phyloP scores from a whole-genome alignment of 768 basidiomycete species.

The Termitomyces sp. region DNA sequence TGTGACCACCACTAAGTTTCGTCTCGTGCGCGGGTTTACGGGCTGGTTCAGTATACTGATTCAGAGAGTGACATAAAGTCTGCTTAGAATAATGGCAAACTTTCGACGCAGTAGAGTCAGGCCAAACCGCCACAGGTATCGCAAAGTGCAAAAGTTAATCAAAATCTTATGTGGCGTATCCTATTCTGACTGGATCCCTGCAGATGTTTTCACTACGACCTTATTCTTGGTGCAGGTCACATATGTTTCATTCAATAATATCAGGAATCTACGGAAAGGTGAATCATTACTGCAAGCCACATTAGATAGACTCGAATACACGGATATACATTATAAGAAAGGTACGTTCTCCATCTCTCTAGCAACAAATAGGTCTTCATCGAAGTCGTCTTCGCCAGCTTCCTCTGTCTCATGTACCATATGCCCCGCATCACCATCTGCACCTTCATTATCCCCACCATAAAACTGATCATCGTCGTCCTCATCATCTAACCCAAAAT shows the following conservation, averaged over 20 bases:
- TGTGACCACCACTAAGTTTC: too few relatives aligned
- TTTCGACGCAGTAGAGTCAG: too few relatives aligned
- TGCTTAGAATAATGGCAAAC: too few relatives aligned
- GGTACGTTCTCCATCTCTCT: constrained; percentile 82
- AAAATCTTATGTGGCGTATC: neutral
- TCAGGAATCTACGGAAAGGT: neutral
- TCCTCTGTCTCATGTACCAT: constrained; percentile 46
- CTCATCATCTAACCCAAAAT: constrained; percentile 49
- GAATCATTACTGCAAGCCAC: neutral
- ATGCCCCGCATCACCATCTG: constrained; percentile 29
- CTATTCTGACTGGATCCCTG: too few relatives aligned
- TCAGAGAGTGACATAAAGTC: too few relatives aligned
- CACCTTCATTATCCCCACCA: constrained; percentile 25
- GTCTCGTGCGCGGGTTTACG: too few relatives aligned
- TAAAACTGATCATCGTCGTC: constrained; percentile 33
- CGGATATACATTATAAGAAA: constrained; percentile 38
- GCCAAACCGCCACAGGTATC: too few relatives aligned
- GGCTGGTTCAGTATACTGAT: too few relatives aligned
- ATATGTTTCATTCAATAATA: too few relatives aligned
- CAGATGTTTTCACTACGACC: too few relatives aligned
- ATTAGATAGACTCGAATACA: neutral
- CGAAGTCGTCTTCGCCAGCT: constrained; percentile 67
- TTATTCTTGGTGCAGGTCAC: too few relatives aligned
- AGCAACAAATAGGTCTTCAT: constrained; percentile 73
- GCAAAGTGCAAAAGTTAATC: neutral